Evolutionary conservation across 78 protist species (phyloP).

Genomic region (Dictyostelium intermedium): DNA sequence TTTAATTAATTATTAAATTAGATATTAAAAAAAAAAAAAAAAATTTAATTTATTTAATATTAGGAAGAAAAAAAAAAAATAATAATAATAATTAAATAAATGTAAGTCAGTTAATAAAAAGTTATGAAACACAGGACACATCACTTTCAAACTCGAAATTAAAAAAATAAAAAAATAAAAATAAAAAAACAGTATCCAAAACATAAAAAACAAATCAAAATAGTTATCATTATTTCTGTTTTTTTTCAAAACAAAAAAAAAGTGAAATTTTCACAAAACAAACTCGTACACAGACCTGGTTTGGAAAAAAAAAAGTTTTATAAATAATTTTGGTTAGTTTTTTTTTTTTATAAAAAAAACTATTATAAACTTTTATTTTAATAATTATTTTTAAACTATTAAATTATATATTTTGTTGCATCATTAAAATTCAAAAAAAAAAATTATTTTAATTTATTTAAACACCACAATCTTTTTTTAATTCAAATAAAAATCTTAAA

Average conservation of each 20-base stretch:
- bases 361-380: not conserved
- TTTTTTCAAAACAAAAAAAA: not conserved
- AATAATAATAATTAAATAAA: no score
- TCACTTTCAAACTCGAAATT: not conserved
- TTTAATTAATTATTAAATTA: no score
- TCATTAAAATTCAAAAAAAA: not conserved
- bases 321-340: not conserved
- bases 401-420: not conserved
- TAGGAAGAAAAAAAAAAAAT: no score
- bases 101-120: not conserved
- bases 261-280: not conserved
- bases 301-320: not conserved
- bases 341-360: not conserved
- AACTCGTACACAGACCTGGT: not conserved
- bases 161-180: no score
- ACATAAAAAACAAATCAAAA: not conserved
- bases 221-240: not conserved
- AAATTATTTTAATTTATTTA: no score
- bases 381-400: not conserved
- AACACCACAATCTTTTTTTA: not conserved
- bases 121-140: not conserved
- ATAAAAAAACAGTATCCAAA: not conserved
- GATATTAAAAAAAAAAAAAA: no score
- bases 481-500: not conserved
- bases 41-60: no score